Base-by-base conservation (phyloP, 768 basidiomycete species). In the Xerocomellus dryophilus region DNA sequence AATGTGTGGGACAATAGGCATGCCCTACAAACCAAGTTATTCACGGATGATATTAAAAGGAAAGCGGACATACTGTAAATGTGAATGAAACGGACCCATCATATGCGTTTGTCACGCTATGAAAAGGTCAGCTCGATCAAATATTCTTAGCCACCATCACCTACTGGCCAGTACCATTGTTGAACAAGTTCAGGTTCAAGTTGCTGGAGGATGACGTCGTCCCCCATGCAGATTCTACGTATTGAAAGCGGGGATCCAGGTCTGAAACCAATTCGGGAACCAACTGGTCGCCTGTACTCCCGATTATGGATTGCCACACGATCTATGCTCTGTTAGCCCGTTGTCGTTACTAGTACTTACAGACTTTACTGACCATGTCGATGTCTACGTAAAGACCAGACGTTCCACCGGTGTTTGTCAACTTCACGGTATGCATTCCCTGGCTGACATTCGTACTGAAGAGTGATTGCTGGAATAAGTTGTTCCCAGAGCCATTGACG, bases 131-230 rank as follows among this genome's bases (percentile, higher is more conserved):
- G 39, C 17, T 10, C 4, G 12, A 38, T 43, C 38, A 14, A 49
- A 40, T 29, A 14, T 9, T 47, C 46, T 36, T n/a, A 21, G 36
- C 7, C 9, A 18, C n/a, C 17, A 27, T 38, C 36, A 61, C 67
- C 43, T 50, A 68, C 78, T 76, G 78, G 50, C 74, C 78, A 21
- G 75, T 71, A 42, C 75, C 71, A 8, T 77, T 77, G 12, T 61
- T 68, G 56, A 77, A 80, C 21, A 71, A 62, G 32, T 73, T 72
- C 25, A 71, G 59, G 35, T 73, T 74, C 2, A 75, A 36, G n/a
- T 58, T 47, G 32, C 56, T 56, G 17, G 71, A 61, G 46, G 57
- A 63, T 2, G 69, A 72, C 46, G 58, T 66, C 46, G 58, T 66
- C 6, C 39, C 58, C 80, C 78, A 80, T 7, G 60, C 53, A 8